A percentile compares a stretch with the other conserved stretches of the same genome.
Evolutionary conservation across 208 protist species (phyloP).

Genomic region (Leishmania major): DNA sequence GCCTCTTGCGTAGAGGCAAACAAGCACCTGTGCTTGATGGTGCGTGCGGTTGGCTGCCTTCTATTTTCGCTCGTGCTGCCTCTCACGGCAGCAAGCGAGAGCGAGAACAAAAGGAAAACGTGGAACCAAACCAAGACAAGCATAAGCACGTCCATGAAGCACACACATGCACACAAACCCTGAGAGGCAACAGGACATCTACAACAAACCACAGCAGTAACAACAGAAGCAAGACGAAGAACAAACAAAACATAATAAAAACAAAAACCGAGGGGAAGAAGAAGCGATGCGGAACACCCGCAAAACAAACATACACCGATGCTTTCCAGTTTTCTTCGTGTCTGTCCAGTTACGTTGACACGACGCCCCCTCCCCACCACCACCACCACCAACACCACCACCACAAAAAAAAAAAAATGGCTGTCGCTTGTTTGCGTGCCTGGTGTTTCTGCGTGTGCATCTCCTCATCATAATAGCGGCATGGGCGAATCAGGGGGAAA

Average conservation of each 20-base stretch:
- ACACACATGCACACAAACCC: conserved; percentile 2
- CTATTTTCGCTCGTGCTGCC: neutral
- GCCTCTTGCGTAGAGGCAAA: neutral
- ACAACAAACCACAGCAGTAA: neutral
- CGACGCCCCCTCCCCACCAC: no score
- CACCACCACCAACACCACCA: no score
- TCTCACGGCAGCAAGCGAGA: neutral
- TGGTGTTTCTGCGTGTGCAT: neutral
- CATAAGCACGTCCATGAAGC: neutral
- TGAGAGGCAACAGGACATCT: conserved; percentile 4
- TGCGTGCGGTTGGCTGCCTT: neutral
- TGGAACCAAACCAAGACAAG: neutral
- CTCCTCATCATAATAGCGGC: neutral
- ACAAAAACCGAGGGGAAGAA: neutral
- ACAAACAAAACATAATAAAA: conserved; percentile 2
- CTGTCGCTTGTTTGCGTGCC: neutral
- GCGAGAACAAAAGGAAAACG: neutral
- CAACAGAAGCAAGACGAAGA: conserved; percentile 3
- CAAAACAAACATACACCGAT: neutral
- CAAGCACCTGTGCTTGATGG: neutral
- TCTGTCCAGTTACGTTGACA: no score
- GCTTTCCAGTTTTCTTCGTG: no score
- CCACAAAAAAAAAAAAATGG: no score
- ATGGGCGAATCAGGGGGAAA: neutral
- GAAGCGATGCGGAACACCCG: neutral